Evolutionary conservation across 768 basidiomycete species (phyloP).

Genomic region (Rhodotorula paludigena): DNA sequence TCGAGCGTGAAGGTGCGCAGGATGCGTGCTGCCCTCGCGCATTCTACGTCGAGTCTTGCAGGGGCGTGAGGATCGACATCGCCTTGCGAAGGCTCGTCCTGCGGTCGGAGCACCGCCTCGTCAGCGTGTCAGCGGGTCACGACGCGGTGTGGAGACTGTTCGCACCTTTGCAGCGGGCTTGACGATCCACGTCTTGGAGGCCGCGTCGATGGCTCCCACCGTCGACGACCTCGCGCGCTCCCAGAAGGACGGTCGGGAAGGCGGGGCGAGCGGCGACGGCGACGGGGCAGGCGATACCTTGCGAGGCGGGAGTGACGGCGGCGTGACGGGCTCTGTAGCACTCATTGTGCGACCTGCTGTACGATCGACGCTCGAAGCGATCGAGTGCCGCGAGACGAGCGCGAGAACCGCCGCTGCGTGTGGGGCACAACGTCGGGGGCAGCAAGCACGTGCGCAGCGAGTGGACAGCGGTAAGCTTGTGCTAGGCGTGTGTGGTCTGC

Average conservation of each 20-base stretch:
- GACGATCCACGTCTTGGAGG: not conserved
- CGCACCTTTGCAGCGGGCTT: not conserved
- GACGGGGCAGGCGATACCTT: not conserved
- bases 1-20: slow-evolving; percentile 26
- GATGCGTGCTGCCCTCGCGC: slow-evolving; percentile 9
- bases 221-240: slow-evolving; percentile 7
- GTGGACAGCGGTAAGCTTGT: too few species aligned
- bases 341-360: too few species aligned
- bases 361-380: too few species aligned
- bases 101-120: not conserved
- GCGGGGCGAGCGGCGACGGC: not conserved
- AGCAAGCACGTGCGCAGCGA: too few species aligned
- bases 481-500: too few species aligned
- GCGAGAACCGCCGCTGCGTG: too few species aligned
- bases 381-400: too few species aligned
- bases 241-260: slow-evolving; percentile 1
- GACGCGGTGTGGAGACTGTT: not conserved
- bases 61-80: slow-evolving; percentile 3
- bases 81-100: not conserved
- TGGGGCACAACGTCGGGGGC: too few species aligned
- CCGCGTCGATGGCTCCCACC: not conserved
- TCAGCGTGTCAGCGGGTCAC: not conserved
- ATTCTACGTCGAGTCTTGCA: slow-evolving; percentile 11
- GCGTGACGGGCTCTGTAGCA: too few species aligned
- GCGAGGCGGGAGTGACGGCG: not conserved